Evolutionary conservation across 2,329 filamentous ascomycete species (phyloP).

Genomic region (Sphaerulina vaccinii): DNA sequence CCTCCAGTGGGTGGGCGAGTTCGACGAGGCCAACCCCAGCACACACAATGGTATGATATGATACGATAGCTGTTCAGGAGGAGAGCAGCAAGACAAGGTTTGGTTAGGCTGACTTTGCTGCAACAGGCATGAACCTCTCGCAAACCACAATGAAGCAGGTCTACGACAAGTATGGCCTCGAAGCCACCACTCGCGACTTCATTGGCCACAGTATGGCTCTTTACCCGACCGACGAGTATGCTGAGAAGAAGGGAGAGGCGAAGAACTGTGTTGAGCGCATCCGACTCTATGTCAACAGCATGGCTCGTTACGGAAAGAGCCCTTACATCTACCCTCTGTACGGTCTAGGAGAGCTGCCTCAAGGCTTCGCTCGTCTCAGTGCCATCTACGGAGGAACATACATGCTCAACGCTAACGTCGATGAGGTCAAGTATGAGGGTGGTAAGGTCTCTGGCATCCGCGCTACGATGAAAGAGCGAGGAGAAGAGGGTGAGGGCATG

Average conservation of each 20-base stretch:
- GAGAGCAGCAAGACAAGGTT: no score
- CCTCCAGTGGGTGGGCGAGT: slow-evolving; percentile 89
- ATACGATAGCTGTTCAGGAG: no score
- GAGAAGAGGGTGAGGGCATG: slow-evolving; percentile 72
- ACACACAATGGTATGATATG: slow-evolving; percentile 78
- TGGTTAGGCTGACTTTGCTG: slow-evolving; percentile 24
- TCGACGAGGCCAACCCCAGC: slow-evolving; percentile 74
- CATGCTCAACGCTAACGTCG: slow-evolving; percentile 95
- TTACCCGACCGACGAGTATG: slow-evolving; percentile 86
- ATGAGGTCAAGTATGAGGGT: slow-evolving; percentile 76
- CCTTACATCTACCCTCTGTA: slow-evolving; percentile 99
- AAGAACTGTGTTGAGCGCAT: slow-evolving; percentile 89
- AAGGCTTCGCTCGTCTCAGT: slow-evolving; percentile 94
- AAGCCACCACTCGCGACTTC: slow-evolving; percentile 86
- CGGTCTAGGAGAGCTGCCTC: slow-evolving; percentile 92
- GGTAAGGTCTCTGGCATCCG: slow-evolving; percentile 92
- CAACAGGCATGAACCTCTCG: slow-evolving; percentile 70
- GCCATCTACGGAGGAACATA: slow-evolving; percentile 99
- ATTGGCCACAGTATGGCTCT: slow-evolving; percentile 98
- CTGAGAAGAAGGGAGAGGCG: slow-evolving; percentile 68
- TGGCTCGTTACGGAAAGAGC: slow-evolving; percentile 95
- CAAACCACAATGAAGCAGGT: slow-evolving; percentile 94
- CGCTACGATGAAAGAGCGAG: slow-evolving; percentile 89
- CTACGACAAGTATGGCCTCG: slow-evolving; percentile 95
- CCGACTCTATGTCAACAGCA: slow-evolving; percentile 93